These are phyloP conservation scores for Berkeleyomyces basicola DNA, from an alignment of 2,329 filamentous ascomycete species.

Conservation along the genomic window DNA sequence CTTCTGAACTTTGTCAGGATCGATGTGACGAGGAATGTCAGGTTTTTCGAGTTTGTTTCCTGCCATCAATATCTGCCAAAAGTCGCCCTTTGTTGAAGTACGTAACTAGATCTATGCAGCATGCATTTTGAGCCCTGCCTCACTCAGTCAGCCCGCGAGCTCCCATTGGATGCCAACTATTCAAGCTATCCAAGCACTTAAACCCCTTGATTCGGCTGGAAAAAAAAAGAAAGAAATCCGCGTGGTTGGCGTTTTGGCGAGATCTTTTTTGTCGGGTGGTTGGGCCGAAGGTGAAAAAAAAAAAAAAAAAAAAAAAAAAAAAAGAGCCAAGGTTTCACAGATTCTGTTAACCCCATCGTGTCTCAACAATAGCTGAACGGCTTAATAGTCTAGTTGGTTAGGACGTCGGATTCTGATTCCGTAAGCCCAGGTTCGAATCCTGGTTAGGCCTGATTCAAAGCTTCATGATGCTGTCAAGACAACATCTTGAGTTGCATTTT, in stretches of 20 bases:
- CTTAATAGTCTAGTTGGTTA: conserved; percentile 4
- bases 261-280: background rate
- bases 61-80: no score
- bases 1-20: no score
- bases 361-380: background rate
- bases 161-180: background rate
- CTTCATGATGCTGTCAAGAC: background rate
- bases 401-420: conserved; percentile 3
- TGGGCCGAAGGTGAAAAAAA: background rate
- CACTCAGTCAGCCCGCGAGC: background rate
- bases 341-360: background rate
- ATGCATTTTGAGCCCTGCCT: no score
- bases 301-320: background rate
- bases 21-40: no score
- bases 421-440: conserved; percentile 3
- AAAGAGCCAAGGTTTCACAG: background rate
- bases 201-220: background rate
- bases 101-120: no score
- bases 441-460: background rate
- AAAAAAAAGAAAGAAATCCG: background rate
- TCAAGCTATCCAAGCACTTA: background rate
- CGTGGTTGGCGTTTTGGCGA: background rate
- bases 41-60: no score
- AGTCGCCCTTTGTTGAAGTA: no score
- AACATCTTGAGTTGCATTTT: no score